Evolutionary conservation across 2,329 filamentous ascomycete genomes (phyloP), one percentile per base, ranked within the genome.

Genomic region (Aspergillus hortae): DNA sequence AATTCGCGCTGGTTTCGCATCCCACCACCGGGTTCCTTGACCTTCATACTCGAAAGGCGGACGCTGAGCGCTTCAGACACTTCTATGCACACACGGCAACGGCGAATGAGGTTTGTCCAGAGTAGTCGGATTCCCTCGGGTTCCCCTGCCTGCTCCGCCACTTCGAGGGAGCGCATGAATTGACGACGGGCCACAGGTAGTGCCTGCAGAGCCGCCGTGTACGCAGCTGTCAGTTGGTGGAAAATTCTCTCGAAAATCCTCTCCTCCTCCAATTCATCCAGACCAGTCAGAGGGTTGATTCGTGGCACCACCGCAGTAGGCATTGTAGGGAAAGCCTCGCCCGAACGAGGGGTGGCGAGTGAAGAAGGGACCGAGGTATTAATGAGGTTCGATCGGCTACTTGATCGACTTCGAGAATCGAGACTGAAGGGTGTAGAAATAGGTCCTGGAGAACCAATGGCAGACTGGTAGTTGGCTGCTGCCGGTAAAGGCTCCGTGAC

Each of bases 161-260:
- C 79, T 49, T 87, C 81, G 53, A 89, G 80, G 5, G 83, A 83
- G 9, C 77, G 76, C 27, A 78, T 72, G 55, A 94, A 85, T 56
- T 91, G 87, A 46, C 77, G 77, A 54, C 85, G 84, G 56, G 90
- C 85, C 50, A 77, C 77, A 1, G 90, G 90, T 23, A 96, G 75
- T 1, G 85, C 85, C 40, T 83, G 82, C 59, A 89, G 80, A 25
- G 90, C 86, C 45, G 89, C 77, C 45, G 91, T 88, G 17, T 88
- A 86, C 1, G 90, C 88, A 49, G 80, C 81, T 43, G 86, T 85
- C 21, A 96, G 76, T 43, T 88, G 87, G 32, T 90, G 67, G 73
- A 89, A 95, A 19, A 96, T 90, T 55, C 79, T 83, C 56, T 95
- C 92, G 59, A 96, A 96, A 25, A 86, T 81, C 14, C 82, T 80